A percentile compares a stretch with the other conserved stretches of the same genome.
phyloP scores from a whole-genome alignment of 768 basidiomycete species.

The Trametes meyenii region DNA sequence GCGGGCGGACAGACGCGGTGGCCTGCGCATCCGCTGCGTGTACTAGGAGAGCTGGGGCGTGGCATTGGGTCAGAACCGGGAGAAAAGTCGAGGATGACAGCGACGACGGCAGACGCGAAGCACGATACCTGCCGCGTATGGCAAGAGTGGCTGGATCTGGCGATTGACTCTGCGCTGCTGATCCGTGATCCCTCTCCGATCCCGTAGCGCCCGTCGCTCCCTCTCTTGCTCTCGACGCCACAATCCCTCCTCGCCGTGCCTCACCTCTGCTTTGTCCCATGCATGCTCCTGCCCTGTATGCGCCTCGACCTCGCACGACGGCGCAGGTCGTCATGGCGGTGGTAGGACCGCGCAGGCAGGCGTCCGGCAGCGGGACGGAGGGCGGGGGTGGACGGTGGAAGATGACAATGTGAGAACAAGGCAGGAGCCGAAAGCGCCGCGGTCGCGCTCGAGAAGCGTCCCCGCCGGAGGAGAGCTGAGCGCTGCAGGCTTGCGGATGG shows the following conservation, averaged over 20 bases:
- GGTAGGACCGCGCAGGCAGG: not conserved
- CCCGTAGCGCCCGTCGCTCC: conserved; percentile 1
- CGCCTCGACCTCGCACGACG: no score
- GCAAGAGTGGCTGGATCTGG: conserved; percentile 20
- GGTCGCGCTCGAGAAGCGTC: conserved; percentile 10
- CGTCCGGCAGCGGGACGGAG: not conserved
- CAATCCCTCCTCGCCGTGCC: not conserved
- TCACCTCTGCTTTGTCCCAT: no score
- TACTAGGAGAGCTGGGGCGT: no score
- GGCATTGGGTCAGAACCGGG: not conserved
- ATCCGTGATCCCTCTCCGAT: conserved; percentile 14
- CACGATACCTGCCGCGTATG: conserved; percentile 11
- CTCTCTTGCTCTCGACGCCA: not conserved
- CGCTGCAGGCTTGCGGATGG: no score
- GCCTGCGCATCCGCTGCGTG: no score
- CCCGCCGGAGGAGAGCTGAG: no score
- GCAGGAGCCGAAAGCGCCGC: conserved; percentile 1
- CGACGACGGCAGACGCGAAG: not conserved
- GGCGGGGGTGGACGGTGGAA: not conserved
- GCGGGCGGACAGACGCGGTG: no score
- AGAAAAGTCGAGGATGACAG: not conserved
- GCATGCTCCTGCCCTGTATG: no score
- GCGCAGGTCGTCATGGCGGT: not conserved
- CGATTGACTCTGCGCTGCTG: conserved; percentile 8
- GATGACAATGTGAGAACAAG: conserved; percentile 16